Evolutionary conservation across 768 basidiomycete species (phyloP).

Genomic region (Tephrocybe sp.): DNA sequence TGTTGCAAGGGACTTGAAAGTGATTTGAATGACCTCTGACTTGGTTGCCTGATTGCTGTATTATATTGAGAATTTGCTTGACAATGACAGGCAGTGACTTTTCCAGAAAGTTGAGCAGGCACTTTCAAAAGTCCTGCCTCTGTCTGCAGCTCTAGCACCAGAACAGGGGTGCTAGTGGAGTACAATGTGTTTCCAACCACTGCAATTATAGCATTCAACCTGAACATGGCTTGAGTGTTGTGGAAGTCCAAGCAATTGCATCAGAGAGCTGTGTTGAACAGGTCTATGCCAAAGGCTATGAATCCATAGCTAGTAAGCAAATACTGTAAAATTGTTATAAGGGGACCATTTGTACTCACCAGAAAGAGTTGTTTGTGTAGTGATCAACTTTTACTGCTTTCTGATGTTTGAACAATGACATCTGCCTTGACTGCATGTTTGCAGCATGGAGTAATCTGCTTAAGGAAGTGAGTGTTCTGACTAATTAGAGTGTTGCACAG

Average conservation of each 20-base stretch:
- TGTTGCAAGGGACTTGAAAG: constrained; percentile 81
- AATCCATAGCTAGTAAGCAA: constrained; percentile 52
- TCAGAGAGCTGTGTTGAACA: constrained; percentile 85
- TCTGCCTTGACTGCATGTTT: constrained; percentile 46
- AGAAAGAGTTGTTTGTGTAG: constrained; percentile 85
- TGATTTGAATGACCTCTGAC: constrained; percentile 86
- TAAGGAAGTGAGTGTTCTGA: constrained; percentile 86
- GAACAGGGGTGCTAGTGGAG: constrained; percentile 72
- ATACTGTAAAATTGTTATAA: background rate
- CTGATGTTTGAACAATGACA: constrained; percentile 77
- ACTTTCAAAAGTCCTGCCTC: constrained; percentile 79
- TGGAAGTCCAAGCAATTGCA: constrained; percentile 85
- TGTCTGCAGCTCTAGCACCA: constrained; percentile 75
- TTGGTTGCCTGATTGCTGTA: constrained; percentile 85
- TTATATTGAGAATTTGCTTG: constrained; percentile 79
- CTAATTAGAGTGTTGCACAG: constrained; percentile 89
- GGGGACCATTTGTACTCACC: constrained; percentile 40
- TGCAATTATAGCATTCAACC: constrained; percentile 83
- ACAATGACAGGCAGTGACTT: constrained; percentile 82
- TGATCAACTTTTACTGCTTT: constrained; percentile 55
- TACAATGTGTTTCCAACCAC: constrained; percentile 93
- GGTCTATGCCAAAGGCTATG: constrained; percentile 86
- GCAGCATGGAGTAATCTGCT: constrained; percentile 46
- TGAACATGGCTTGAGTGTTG: constrained; percentile 69
- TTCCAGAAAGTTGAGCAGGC: constrained; percentile 74